Conservation (phyloP, 106 monocot species). For the Chionographis japonica region DNA sequence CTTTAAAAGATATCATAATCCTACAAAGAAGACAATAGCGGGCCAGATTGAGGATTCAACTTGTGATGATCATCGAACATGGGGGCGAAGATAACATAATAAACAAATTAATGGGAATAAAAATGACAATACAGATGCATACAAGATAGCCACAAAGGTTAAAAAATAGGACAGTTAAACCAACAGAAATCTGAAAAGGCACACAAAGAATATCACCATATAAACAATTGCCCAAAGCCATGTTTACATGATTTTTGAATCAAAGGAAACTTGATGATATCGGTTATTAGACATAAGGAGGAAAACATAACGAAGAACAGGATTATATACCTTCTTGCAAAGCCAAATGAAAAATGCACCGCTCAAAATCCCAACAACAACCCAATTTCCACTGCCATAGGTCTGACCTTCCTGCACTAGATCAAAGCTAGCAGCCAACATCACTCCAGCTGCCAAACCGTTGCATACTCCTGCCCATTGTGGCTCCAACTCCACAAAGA, state of each 20-base stretch:
- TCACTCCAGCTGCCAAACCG: slow-evolving; percentile 95
- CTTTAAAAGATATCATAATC: no score
- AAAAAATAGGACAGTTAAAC: no score
- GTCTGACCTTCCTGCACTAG: slow-evolving; percentile 89
- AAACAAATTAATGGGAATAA: no score
- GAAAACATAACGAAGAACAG: background rate
- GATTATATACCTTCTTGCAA: slow-evolving; percentile 79
- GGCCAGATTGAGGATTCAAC: no score
- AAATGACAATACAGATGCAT: no score
- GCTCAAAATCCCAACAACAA: slow-evolving; percentile 72
- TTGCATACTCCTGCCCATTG: slow-evolving; percentile 96
- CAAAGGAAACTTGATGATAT: background rate
- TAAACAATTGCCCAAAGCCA: background rate
- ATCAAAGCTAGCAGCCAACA: slow-evolving; percentile 99
- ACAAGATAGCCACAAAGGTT: no score
- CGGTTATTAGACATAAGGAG: background rate
- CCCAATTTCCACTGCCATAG: slow-evolving; percentile 69
- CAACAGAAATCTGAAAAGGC: no score
- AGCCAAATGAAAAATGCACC: slow-evolving; percentile 94
- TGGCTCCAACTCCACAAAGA: slow-evolving; percentile 92
- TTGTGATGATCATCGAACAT: no score
- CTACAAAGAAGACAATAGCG: no score
- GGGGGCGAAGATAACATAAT: no score
- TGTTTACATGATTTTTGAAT: background rate
- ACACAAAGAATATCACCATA: no score